Conservation (phyloP, 495 filamentous ascomycete genomes). For the Podospora appendiculata region DNA sequence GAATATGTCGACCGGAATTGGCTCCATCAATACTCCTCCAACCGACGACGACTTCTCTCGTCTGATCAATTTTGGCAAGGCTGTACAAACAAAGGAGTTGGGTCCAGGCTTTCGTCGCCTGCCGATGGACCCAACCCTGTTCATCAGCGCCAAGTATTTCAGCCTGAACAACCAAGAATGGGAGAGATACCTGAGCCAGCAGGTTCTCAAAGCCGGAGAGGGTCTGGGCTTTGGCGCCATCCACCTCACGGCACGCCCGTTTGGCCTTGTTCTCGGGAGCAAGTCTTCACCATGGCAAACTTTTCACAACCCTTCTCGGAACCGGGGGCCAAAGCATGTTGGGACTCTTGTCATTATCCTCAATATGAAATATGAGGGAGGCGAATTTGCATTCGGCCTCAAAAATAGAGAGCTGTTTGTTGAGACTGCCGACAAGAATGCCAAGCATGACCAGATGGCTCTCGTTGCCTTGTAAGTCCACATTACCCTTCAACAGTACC, state of each 20-base stretch:
- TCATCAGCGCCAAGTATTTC: neutral
- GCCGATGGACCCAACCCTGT: neutral
- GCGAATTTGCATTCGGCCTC: neutral
- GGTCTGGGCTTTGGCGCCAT: neutral
- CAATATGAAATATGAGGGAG: neutral
- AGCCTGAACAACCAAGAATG: neutral
- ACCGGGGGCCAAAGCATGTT: neutral
- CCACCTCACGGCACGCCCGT: neutral
- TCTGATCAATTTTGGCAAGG: neutral
- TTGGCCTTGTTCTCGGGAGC: neutral
- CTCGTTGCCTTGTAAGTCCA: neutral
- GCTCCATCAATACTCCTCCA: neutral
- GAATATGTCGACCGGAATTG: neutral
- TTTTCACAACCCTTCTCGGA: neutral
- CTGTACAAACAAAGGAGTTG: neutral
- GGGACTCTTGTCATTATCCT: neutral
- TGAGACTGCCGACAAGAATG: neutral
- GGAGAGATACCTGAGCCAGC: neutral
- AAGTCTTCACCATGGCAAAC: neutral
- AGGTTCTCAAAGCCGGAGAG: neutral
- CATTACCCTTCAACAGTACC: neutral
- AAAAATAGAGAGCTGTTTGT: neutral
- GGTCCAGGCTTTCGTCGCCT: neutral
- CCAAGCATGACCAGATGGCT: neutral
- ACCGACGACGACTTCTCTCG: neutral